A percentile compares a stretch with the other conserved stretches of the same genome.
Conservation (phyloP, 495 filamentous ascomycete genomes). For the Penicillium dipodomyicola region DNA sequence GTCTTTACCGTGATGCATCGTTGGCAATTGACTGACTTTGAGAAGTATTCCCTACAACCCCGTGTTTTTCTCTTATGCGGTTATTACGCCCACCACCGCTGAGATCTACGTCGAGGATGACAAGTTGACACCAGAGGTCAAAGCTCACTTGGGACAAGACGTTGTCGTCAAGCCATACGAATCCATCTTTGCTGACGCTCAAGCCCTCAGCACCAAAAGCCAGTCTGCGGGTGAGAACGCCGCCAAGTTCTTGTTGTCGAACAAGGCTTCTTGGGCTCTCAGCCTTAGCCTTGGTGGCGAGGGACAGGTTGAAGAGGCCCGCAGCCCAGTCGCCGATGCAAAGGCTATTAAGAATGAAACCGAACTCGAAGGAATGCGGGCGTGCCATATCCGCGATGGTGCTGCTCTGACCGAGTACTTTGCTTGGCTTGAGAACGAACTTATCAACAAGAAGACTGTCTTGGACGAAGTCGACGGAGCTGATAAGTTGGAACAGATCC, state of each 20-base stretch:
- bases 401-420: slow-evolving; percentile 91
- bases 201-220: slow-evolving; percentile 51
- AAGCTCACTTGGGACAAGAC: slow-evolving; percentile 67
- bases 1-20: background rate
- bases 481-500: slow-evolving; percentile 81
- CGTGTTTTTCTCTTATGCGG: slow-evolving; percentile 96
- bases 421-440: slow-evolving; percentile 91
- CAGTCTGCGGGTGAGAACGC: slow-evolving; percentile 36
- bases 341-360: slow-evolving; percentile 97
- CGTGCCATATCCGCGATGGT: slow-evolving; percentile 92
- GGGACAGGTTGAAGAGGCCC: slow-evolving; percentile 76
- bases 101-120: slow-evolving; percentile 81
- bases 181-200: slow-evolving; percentile 74
- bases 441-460: slow-evolving; percentile 66
- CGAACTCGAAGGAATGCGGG: slow-evolving; percentile 89
- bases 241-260: slow-evolving; percentile 81
- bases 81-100: slow-evolving; percentile 76
- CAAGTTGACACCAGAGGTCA: slow-evolving; percentile 69
- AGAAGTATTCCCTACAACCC: slow-evolving; percentile 91
- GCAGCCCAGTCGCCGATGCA: slow-evolving; percentile 86
- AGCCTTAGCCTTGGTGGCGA: slow-evolving; percentile 86
- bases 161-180: slow-evolving; percentile 82
- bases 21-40: slow-evolving; percentile 10
- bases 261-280: slow-evolving; percentile 89
- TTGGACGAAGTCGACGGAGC: slow-evolving; percentile 89